Conservation (phyloP, 2,329 filamentous ascomycete genomes). For the Aspergillus persii region DNA sequence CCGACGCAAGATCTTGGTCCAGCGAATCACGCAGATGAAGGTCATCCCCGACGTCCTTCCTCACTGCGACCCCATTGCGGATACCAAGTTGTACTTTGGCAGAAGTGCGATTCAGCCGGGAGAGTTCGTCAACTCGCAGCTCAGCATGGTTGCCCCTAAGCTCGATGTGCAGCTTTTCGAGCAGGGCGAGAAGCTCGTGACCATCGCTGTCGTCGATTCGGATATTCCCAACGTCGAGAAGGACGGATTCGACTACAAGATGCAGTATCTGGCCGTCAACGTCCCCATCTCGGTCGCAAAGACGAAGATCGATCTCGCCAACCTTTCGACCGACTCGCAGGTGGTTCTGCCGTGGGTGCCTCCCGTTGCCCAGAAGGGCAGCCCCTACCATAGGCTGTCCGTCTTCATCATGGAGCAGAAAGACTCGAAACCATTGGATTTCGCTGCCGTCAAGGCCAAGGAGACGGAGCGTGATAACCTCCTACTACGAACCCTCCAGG, state of each 20-base stretch:
- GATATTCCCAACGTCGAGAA: slow-evolving; percentile 79
- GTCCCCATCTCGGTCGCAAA: slow-evolving; percentile 61
- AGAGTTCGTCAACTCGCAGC: slow-evolving; percentile 69
- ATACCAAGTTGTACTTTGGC: slow-evolving; percentile 79
- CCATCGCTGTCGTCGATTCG: slow-evolving; percentile 80
- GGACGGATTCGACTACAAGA: slow-evolving; percentile 75
- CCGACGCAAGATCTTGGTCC: slow-evolving; percentile 73
- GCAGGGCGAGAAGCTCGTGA: slow-evolving; percentile 75
- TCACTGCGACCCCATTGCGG: slow-evolving; percentile 71
- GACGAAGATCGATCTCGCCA: slow-evolving; percentile 63
- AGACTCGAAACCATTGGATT: slow-evolving; percentile 58
- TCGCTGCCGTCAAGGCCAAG: slow-evolving; percentile 54
- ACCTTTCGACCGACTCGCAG: slow-evolving; percentile 60
- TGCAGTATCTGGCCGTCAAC: slow-evolving; percentile 82
- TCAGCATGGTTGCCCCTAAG: slow-evolving; percentile 71
- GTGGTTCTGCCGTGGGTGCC: slow-evolving; percentile 78
- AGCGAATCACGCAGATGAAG: slow-evolving; percentile 82
- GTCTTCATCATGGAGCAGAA: slow-evolving; percentile 81
- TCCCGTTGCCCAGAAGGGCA: slow-evolving; percentile 83
- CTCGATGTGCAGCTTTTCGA: slow-evolving; percentile 85
- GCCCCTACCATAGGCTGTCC: slow-evolving; percentile 84
- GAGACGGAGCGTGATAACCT: slow-evolving; percentile 63
- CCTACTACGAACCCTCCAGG: slow-evolving; percentile 70
- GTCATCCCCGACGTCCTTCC: slow-evolving; percentile 87
- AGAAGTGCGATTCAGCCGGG: slow-evolving; percentile 70